Conservation (phyloP, 2,329 filamentous ascomycete genomes). For the Fusarium paranaense region DNA sequence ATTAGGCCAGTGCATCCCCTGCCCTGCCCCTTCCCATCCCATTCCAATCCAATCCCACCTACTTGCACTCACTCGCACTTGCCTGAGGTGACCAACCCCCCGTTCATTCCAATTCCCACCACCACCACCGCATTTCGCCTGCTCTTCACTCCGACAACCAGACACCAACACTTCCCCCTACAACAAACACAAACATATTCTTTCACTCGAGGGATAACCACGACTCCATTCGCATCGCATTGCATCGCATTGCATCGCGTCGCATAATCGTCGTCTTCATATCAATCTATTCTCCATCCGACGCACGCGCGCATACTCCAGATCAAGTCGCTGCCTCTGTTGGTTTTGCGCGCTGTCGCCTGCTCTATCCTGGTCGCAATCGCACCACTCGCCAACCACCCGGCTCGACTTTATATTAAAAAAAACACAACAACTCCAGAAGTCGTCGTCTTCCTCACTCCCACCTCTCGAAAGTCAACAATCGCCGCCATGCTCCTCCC, state of each 20-base stretch:
- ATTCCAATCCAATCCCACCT: slow-evolving; percentile 26
- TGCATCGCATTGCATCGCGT: not conserved
- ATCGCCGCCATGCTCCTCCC: slow-evolving; percentile 65
- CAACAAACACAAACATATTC: slow-evolving; percentile 39
- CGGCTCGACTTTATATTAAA: slow-evolving; percentile 1
- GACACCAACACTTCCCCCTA: slow-evolving; percentile 30
- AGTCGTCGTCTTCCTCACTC: slow-evolving; percentile 1
- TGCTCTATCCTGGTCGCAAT: slow-evolving; percentile 35
- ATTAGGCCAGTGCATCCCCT: slow-evolving; percentile 43
- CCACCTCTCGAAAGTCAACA: not conserved
- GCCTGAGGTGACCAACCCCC: slow-evolving; percentile 36
- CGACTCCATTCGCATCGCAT: slow-evolving; percentile 9
- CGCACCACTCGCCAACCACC: slow-evolving; percentile 40
- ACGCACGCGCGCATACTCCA: slow-evolving; percentile 12
- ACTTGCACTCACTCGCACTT: not conserved
- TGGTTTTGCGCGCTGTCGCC: slow-evolving; percentile 33
- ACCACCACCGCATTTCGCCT: slow-evolving; percentile 38
- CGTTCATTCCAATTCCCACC: slow-evolving; percentile 41
- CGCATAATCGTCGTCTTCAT: not conserved
- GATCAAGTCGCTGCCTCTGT: not conserved
- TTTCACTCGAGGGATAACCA: slow-evolving; percentile 6
- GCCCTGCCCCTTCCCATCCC: slow-evolving; percentile 35
- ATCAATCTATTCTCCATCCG: not conserved
- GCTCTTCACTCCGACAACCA: slow-evolving; percentile 39
- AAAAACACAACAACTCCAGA: slow-evolving; percentile 24